These are phyloP conservation scores for Phytophthora europaea DNA, from an alignment of 352 stramenopile species.

Conservation along the genomic window DNA sequence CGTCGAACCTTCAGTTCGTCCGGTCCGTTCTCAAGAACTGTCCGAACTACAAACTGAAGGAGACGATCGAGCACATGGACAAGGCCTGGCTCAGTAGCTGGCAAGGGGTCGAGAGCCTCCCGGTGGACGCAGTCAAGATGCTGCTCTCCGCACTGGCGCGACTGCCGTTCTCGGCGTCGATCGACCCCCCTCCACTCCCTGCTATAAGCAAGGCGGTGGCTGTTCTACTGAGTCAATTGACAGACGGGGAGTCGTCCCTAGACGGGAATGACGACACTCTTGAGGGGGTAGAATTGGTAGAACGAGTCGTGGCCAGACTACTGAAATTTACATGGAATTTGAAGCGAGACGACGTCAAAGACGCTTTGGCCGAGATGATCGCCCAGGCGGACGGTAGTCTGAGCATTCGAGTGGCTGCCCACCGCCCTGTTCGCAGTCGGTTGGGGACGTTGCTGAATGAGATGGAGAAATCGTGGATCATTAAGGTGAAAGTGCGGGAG, in stretches of 20 bases:
- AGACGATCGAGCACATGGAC: constrained; percentile 42
- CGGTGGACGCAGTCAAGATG: constrained; percentile 44
- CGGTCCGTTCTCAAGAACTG: constrained; percentile 49
- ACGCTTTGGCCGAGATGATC: constrained; percentile 71
- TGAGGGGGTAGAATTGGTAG: constrained; percentile 53
- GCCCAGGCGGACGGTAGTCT: constrained; percentile 52
- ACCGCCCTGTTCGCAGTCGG: constrained; percentile 57
- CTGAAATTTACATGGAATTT: constrained; percentile 84
- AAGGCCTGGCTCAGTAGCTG: constrained; percentile 64
- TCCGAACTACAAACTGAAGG: constrained; percentile 49
- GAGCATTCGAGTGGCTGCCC: constrained; percentile 51
- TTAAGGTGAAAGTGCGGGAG: constrained; percentile 48
- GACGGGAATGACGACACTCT: constrained; percentile 57
- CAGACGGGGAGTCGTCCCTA: constrained; percentile 21
- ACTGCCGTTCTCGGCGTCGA: constrained; percentile 52
- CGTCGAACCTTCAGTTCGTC: constrained; percentile 61
- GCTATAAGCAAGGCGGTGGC: constrained; percentile 42
- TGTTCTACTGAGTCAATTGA: constrained; percentile 34
- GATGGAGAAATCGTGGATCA: constrained; percentile 80
- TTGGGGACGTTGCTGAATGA: constrained; percentile 63
- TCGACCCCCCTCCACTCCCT: constrained; percentile 43
- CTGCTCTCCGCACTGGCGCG: constrained; percentile 60
- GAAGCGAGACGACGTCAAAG: constrained; percentile 61
- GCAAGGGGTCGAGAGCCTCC: constrained; percentile 45
- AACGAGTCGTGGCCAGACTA: constrained; percentile 46